A percentile compares a stretch with the other conserved stretches of the same genome.
phyloP scores from a whole-genome alignment of 495 filamentous ascomycete genomes.

The Talaromyces trachyspermus region DNA sequence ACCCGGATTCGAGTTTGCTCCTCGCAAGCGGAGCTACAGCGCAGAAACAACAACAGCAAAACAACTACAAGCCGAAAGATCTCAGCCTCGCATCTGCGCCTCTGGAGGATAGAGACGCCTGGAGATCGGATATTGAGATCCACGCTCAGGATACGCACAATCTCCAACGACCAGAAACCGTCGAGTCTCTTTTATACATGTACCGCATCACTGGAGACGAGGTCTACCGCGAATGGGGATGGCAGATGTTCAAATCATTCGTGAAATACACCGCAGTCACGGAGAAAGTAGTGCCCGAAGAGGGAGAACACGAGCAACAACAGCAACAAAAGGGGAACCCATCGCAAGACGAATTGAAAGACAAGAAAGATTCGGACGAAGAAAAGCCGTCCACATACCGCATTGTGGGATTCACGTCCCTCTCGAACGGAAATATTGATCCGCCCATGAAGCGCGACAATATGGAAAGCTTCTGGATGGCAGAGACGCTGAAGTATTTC shows the following conservation, averaged over 20 bases:
- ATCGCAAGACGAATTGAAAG: not conserved
- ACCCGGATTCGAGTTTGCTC: constrained; percentile 24
- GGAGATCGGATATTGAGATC: constrained; percentile 71
- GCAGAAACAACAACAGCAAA: constrained; percentile 7
- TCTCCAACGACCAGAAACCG: constrained; percentile 90
- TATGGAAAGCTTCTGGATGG: constrained; percentile 96
- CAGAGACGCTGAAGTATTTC: constrained; percentile 96
- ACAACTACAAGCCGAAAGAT: constrained; percentile 17
- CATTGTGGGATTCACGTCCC: constrained; percentile 65
- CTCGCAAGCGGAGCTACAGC: constrained; percentile 3
- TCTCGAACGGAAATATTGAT: constrained; percentile 64
- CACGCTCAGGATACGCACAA: constrained; percentile 76
- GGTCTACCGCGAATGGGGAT: constrained; percentile 92
- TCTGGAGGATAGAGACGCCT: constrained; percentile 24
- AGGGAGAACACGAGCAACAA: constrained; percentile 8
- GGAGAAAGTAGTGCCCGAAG: constrained; percentile 36
- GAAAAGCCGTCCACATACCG: constrained; percentile 8
- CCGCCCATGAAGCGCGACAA: constrained; percentile 64
- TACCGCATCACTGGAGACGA: constrained; percentile 93
- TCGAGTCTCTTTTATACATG: constrained; percentile 96
- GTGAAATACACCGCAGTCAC: constrained; percentile 70
- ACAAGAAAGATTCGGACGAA: constrained; percentile 26
- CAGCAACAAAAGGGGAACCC: too few relatives aligned
- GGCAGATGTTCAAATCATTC: constrained; percentile 96
- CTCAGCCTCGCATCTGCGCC: constrained; percentile 28